These are phyloP conservation scores for Ilyonectria sp. DNA, from an alignment of 2,329 filamentous ascomycete species.

Conservation along the genomic window DNA sequence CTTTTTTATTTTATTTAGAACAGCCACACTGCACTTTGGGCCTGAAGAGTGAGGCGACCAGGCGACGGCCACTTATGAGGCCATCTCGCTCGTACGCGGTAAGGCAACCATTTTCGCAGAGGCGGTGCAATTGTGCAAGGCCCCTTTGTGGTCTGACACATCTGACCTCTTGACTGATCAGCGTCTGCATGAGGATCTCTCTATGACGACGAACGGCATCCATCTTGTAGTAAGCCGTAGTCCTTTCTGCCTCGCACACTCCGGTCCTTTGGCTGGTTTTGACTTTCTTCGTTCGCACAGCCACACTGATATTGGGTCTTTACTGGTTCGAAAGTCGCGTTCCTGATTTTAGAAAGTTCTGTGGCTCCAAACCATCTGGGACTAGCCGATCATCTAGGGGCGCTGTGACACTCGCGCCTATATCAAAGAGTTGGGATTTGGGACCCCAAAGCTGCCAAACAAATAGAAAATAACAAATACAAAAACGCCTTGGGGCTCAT, in stretches of 20 bases:
- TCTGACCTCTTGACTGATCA: constrained; percentile 1
- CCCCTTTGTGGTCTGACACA: constrained; percentile 28
- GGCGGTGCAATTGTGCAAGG: constrained; percentile 29
- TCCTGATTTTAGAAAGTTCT: constrained; percentile 3
- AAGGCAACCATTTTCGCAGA: constrained; percentile 13
- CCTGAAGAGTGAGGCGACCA: neutral
- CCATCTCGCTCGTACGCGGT: neutral
- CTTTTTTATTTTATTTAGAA: neutral
- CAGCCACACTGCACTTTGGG: constrained; percentile 1
- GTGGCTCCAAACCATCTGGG: neutral
- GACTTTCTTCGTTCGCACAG: constrained; percentile 1
- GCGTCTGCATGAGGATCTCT: neutral
- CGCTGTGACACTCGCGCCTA: neutral
- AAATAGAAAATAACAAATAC: neutral
- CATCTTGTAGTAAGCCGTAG: constrained; percentile 1
- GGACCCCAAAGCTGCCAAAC: neutral
- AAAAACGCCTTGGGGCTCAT: constrained; percentile 9
- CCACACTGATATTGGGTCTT: neutral
- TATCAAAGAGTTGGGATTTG: constrained; percentile 24
- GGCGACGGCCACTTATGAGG: constrained; percentile 1
- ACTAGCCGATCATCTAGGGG: neutral
- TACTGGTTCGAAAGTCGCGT: constrained; percentile 2
- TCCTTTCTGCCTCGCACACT: neutral
- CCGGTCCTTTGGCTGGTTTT: neutral
- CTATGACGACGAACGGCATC: neutral